These are phyloP conservation scores for Fagopyrum esculentum DNA, from an alignment of 148 eudicot genomes.

Conservation along the genomic window DNA sequence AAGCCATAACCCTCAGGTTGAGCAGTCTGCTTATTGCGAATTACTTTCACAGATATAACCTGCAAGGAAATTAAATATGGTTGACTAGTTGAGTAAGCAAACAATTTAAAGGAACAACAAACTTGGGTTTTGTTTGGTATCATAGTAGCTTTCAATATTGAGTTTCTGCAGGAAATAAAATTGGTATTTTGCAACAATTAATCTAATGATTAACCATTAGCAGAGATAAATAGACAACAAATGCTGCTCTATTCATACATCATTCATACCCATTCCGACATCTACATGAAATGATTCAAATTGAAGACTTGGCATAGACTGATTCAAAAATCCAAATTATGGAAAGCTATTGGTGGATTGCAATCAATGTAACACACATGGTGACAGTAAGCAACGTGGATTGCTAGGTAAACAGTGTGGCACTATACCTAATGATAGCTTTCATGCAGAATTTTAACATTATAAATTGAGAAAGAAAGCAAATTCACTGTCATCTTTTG, in stretches of 20 bases:
- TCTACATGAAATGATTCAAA: background rate
- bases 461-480: background rate
- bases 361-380: background rate
- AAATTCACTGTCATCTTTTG: background rate
- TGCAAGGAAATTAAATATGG: slow-evolving; percentile 18
- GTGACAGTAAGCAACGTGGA: background rate
- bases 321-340: background rate
- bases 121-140: background rate
- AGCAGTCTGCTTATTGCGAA: slow-evolving; percentile 67
- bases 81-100: background rate
- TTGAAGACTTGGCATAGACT: background rate
- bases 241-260: too few species aligned
- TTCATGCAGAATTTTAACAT: background rate
- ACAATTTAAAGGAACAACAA: background rate
- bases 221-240: too few species aligned
- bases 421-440: background rate
- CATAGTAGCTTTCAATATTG: too few species aligned
- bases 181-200: too few species aligned
- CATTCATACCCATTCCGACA: background rate
- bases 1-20: slow-evolving; percentile 93
- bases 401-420: background rate
- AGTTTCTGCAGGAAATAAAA: too few species aligned
- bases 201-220: too few species aligned
- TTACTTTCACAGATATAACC: slow-evolving; percentile 61
- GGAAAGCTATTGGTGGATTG: background rate